Conservation (phyloP, 2,329 filamentous ascomycete genomes). For the Aspergillus sp. region DNA sequence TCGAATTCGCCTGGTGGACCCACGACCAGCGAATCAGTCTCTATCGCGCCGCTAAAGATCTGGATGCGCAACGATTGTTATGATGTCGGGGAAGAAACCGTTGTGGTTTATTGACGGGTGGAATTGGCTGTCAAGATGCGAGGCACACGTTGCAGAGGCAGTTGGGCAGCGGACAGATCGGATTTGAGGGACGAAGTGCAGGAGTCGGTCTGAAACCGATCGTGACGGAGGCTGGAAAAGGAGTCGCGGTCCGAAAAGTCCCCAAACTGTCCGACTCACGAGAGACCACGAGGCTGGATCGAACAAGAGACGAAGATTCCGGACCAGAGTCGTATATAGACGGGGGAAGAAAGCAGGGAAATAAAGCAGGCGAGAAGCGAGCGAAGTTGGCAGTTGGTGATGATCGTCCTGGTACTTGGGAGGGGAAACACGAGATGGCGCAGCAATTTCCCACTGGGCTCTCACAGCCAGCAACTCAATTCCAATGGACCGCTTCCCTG, state of each 20-base stretch:
- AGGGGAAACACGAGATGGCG: constrained; percentile 6
- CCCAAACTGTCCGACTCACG: not conserved
- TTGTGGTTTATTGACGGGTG: not conserved
- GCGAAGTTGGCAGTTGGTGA: not conserved
- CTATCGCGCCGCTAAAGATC: constrained; percentile 26
- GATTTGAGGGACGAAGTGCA: constrained; percentile 4
- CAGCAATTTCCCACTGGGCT: not conserved
- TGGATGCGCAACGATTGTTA: constrained; percentile 7
- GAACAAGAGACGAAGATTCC: not conserved
- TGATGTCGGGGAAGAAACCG: not conserved
- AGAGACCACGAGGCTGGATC: constrained; percentile 1
- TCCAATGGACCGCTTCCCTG: constrained; percentile 1
- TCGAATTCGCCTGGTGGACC: constrained; percentile 23
- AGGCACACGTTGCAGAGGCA: constrained; percentile 3
- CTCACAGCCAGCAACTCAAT: not conserved
- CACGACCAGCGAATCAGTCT: constrained; percentile 22
- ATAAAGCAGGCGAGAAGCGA: not conserved
- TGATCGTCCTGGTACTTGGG: not conserved
- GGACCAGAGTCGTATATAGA: not conserved
- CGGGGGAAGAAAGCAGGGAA: not conserved
- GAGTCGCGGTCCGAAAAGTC: not conserved
- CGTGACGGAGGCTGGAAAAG: not conserved
- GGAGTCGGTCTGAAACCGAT: constrained; percentile 5
- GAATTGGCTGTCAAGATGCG: not conserved
- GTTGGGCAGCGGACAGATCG: constrained; percentile 6